Conservation (phyloP, 1,284 basidiomycete genomes). For the Ustilago lituana region DNA sequence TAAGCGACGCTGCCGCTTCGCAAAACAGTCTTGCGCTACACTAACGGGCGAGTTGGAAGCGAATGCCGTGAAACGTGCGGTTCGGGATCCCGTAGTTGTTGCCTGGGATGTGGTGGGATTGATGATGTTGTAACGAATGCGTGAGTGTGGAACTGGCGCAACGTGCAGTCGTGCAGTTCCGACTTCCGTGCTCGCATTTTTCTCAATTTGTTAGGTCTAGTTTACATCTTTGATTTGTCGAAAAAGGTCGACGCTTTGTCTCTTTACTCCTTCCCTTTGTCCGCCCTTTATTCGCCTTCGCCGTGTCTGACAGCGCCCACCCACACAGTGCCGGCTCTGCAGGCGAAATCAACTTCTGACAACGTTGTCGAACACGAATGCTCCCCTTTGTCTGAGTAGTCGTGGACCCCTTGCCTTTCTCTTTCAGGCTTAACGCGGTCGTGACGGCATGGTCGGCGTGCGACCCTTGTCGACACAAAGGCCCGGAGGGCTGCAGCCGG, state of each 20-base stretch:
- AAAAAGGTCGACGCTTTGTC: not conserved
- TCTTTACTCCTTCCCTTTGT: not conserved
- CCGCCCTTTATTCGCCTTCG: slow-evolving; percentile 3
- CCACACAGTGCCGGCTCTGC: too few relatives aligned
- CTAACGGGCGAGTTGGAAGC: too few relatives aligned
- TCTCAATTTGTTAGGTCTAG: not conserved
- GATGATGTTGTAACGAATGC: not conserved
- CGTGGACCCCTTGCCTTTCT: slow-evolving; percentile 2
- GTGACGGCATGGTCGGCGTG: not conserved
- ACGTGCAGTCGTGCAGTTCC: not conserved
- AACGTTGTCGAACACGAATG: too few relatives aligned
- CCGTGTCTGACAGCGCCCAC: slow-evolving; percentile 7
- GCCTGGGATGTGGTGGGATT: too few relatives aligned
- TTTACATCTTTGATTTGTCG: too few relatives aligned
- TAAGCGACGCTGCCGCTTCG: too few relatives aligned
- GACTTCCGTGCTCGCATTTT: slow-evolving; percentile 7
- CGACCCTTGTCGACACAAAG: slow-evolving; percentile 11
- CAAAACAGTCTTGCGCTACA: too few relatives aligned
- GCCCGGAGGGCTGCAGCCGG: not conserved
- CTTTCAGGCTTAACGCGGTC: not conserved
- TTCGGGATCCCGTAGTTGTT: not conserved
- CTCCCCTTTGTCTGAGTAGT: slow-evolving; percentile 1
- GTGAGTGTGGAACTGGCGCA: not conserved
- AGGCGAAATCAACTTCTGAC: too few relatives aligned
- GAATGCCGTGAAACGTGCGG: not conserved